Base-by-base conservation (phyloP, 192 early-diverging fungal species). In the Dissophora ornata region DNA sequence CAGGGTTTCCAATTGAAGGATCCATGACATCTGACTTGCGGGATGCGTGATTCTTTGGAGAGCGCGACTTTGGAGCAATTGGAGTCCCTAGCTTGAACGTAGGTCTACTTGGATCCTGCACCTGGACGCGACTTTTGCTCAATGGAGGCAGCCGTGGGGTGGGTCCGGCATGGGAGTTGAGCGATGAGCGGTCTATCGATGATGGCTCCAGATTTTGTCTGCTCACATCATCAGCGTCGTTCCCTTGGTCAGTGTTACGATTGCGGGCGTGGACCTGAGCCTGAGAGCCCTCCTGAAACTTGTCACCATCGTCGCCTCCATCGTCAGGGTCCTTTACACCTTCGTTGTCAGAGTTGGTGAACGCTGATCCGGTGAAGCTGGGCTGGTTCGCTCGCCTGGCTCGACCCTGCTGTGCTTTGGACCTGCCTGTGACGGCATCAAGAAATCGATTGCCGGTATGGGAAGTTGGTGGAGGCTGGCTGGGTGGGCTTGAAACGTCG, bases 321-420 rank as follows among this genome's bases (percentile, higher is more conserved):
- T 61, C 15, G 44, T 58, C 48, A 2, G 49, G 22, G 49, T 68
- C 44, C 11, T 38, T 57, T 5, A 8, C 29, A 28, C 32, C 33
- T 18, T 69, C 67, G 24, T 29, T 49, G n/a, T 75, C 71, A 41
- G 71, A 75, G 44, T 52, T 50, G 6, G 54, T 60, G 36, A 75
- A 62, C 16, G 71, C 56, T 6, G 71, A 75, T 16, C 71, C 71
- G 42, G 38, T 51, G 51, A 75, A 67, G 26, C 71, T 75, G 45
- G 71, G 63, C 13, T 75, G 71, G 45, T 75, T 75, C 19, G 59
- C 71, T 55, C 71, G 56, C 44, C 71, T 50, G 16, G 57, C 40
- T 8, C 71, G 71, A 3, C 63, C 63, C 15, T 57, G 33, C 8
- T 49, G 36, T 5, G 13, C 16, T 6, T 71, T 71, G 44, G 34